phyloP scores from a whole-genome alignment of 225 moss, liverwort and hornwort genomes.

The Straminergon stramineum region DNA sequence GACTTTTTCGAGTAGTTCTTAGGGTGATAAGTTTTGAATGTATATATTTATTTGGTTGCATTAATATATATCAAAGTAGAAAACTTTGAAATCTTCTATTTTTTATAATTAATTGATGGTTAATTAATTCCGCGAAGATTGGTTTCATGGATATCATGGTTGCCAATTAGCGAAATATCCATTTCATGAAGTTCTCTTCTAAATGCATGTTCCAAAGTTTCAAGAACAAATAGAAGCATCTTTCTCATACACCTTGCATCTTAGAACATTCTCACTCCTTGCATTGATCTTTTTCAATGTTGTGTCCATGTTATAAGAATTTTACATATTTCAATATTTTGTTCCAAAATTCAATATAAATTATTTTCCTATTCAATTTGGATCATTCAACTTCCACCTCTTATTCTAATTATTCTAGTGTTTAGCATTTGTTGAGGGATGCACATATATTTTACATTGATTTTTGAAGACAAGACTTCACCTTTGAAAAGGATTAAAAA shows the following conservation, averaged over 20 bases:
- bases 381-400: not conserved
- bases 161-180: not conserved
- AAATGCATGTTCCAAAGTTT: not conserved
- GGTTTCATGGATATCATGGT: not conserved
- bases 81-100: too few relatives aligned
- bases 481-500: not conserved
- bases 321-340: not conserved
- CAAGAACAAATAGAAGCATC: not conserved
- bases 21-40: accelerated
- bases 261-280: accelerated
- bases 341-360: not conserved
- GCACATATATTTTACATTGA: not conserved
- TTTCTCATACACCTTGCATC: accelerated
- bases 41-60: not conserved
- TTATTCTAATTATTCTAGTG: not conserved
- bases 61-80: accelerated
- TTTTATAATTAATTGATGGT: too few relatives aligned
- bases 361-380: too few relatives aligned
- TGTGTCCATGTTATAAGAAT: not conserved
- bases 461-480: not conserved
- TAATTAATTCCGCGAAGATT: not conserved
- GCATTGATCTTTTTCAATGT: accelerated
- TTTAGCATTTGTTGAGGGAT: not conserved
- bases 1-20: not conserved
- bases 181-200: not conserved